A percentile compares a stretch with the other conserved stretches of the same genome.
phyloP scores from a whole-genome alignment of 257 asterid species.

The Misopates orontium region DNA sequence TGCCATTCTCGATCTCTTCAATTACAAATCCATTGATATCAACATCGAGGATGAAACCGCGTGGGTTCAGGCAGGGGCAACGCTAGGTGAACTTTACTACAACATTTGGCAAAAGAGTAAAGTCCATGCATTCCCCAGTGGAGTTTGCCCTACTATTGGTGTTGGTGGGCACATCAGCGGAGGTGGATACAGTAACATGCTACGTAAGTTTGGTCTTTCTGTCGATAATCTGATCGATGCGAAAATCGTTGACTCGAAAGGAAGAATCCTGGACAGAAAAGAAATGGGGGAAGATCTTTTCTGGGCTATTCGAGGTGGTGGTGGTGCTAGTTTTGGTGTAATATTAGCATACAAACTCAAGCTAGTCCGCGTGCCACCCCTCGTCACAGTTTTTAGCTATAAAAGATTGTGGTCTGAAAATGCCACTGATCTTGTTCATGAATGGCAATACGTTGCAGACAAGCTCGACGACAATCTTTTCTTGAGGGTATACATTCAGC shows the following conservation, averaged over 20 bases:
- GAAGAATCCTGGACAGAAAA: slow-evolving; percentile 35
- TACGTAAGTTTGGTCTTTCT: slow-evolving; percentile 38
- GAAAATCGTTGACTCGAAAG: slow-evolving; percentile 32
- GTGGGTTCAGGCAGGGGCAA: slow-evolving; percentile 47
- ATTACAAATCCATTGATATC: slow-evolving; percentile 28
- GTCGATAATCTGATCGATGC: slow-evolving; percentile 43
- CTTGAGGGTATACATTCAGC: slow-evolving; percentile 13
- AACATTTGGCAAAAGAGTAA: slow-evolving; percentile 35
- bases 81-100: slow-evolving; percentile 46
- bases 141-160: slow-evolving; percentile 39
- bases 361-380: slow-evolving; percentile 35
- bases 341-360: slow-evolving; percentile 34
- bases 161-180: slow-evolving; percentile 46
- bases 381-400: slow-evolving; percentile 29
- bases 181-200: slow-evolving; percentile 47
- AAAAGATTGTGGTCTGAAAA: slow-evolving; percentile 25
- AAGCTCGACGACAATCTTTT: slow-evolving; percentile 30
- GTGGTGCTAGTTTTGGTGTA: slow-evolving; percentile 47
- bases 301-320: slow-evolving; percentile 51
- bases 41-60: slow-evolving; percentile 27
- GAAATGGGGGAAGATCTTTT: slow-evolving; percentile 48
- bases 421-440: slow-evolving; percentile 18
- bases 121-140: slow-evolving; percentile 41
- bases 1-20: slow-evolving; percentile 37
- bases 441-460: slow-evolving; percentile 27